phyloP scores from a whole-genome alignment of 75 land plant species.

The Pinus tabuliformis region DNA sequence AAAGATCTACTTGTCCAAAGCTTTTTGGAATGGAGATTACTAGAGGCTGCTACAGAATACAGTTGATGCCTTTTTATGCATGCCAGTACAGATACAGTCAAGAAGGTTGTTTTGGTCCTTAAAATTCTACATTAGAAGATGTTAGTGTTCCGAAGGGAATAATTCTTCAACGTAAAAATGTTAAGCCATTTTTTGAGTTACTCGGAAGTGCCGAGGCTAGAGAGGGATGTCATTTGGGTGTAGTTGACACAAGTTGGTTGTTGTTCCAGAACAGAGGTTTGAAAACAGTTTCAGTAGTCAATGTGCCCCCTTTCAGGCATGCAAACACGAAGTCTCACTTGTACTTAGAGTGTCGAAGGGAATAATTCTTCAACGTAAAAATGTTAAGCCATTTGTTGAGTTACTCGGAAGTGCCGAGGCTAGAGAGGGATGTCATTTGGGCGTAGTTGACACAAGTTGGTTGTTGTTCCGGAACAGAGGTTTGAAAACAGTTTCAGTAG shows the following conservation, averaged over 20 bases:
- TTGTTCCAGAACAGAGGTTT: no score
- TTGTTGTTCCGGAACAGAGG: no score
- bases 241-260: no score
- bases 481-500: no score
- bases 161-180: conserved; percentile 39
- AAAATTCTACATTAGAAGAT: conserved; percentile 82
- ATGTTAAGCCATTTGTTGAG: conserved; percentile 71
- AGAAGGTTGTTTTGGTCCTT: conserved; percentile 69
- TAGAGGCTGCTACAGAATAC: conserved; percentile 61
- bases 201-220: conserved; percentile 82
- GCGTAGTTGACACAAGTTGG: no score
- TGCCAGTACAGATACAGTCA: conserved; percentile 43
- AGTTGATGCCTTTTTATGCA: conserved; percentile 60
- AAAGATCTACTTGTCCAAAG: conserved; percentile 56
- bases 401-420: conserved; percentile 95
- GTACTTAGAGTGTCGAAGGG: conserved; percentile 5
- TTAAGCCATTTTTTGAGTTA: conserved; percentile 86
- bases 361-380: conserved; percentile 45
- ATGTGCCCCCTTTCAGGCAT: no score
- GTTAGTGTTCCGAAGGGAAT: conserved; percentile 36
- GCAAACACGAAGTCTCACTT: background rate
- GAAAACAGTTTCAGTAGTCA: no score
- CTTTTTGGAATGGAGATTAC: conserved; percentile 44
- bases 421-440: no score
- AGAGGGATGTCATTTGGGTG: no score